Evolutionary conservation across 1,139 yeast genomes (phyloP).

Genomic region (Yamadazyma siamensis): DNA sequence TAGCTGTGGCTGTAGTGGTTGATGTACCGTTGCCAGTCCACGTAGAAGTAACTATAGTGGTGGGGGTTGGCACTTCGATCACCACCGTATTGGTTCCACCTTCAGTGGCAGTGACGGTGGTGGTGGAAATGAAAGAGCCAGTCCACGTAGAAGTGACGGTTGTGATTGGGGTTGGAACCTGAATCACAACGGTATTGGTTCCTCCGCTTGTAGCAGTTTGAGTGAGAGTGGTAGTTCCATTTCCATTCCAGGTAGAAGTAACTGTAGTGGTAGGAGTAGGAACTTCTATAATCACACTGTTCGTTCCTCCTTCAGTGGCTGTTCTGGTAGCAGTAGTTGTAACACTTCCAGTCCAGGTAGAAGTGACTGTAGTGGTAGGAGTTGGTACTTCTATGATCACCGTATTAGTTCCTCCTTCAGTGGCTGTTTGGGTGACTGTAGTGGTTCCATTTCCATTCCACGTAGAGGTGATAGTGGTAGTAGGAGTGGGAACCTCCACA

Average conservation of each 20-base stretch:
- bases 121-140: neutral
- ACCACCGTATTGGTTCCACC: neutral
- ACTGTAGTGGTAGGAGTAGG: constrained; percentile 11
- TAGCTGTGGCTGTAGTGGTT: neutral
- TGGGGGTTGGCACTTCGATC: neutral
- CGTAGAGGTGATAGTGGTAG: constrained; percentile 11
- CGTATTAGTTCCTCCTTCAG: constrained; percentile 7
- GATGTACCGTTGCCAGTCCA: neutral
- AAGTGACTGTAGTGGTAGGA: constrained; percentile 8
- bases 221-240: neutral
- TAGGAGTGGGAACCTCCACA: too few relatives aligned
- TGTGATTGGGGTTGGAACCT: neutral
- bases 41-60: neutral
- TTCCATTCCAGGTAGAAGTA: constrained; percentile 6
- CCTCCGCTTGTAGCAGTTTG: neutral
- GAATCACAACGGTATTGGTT: neutral
- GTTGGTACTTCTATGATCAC: constrained; percentile 13
- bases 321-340: constrained; percentile 14
- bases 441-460: constrained; percentile 7
- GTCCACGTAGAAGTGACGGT: neutral
- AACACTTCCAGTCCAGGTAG: constrained; percentile 3
- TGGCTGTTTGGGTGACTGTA: constrained; percentile 4
- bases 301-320: constrained; percentile 3
- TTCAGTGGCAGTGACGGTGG: neutral
- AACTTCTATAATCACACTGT: constrained; percentile 11